phyloP scores from a whole-genome alignment of 1,284 basidiomycete species.

The Trichosporon ovoides region DNA sequence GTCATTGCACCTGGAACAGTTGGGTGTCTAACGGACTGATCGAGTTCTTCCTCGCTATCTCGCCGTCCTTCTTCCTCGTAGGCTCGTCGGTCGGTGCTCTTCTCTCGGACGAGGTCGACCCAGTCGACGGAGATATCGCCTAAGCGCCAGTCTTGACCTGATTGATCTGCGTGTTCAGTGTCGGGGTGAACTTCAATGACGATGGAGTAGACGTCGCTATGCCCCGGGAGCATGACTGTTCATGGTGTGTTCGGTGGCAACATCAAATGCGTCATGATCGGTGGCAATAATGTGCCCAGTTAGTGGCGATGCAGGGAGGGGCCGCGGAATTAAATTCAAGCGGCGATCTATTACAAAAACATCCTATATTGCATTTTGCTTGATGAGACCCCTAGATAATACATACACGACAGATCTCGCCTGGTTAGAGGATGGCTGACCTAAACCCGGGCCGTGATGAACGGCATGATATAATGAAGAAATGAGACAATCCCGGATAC shows the following conservation, averaged over 20 bases:
- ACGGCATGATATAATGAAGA: not conserved
- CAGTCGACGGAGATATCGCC: slow-evolving; percentile 46
- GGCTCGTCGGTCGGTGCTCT: slow-evolving; percentile 25
- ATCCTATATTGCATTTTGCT: slow-evolving; percentile 1
- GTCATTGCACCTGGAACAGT: slow-evolving; percentile 15
- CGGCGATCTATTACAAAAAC: no score
- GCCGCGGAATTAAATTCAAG: not conserved
- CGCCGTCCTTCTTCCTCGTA: not conserved
- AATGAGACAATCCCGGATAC: not conserved
- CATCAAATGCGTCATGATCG: not conserved
- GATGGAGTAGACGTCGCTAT: slow-evolving; percentile 30
- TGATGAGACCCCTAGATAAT: not conserved
- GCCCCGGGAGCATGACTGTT: slow-evolving; percentile 3
- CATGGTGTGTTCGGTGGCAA: slow-evolving; percentile 7
- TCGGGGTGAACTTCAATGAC: slow-evolving; percentile 33
- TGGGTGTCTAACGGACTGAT: not conserved
- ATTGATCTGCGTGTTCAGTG: slow-evolving; percentile 4
- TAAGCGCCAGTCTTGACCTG: slow-evolving; percentile 32
- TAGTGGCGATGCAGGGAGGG: slow-evolving; percentile 6
- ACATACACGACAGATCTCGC: slow-evolving; percentile 4
- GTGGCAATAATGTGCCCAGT: not conserved
- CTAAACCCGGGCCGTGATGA: slow-evolving; percentile 3
- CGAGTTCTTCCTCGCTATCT: no score
- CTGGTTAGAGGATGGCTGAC: slow-evolving; percentile 2
- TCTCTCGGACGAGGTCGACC: slow-evolving; percentile 46